Base-by-base conservation (phyloP, 164 flowering plant species). In the Buxus sempervirens region DNA sequence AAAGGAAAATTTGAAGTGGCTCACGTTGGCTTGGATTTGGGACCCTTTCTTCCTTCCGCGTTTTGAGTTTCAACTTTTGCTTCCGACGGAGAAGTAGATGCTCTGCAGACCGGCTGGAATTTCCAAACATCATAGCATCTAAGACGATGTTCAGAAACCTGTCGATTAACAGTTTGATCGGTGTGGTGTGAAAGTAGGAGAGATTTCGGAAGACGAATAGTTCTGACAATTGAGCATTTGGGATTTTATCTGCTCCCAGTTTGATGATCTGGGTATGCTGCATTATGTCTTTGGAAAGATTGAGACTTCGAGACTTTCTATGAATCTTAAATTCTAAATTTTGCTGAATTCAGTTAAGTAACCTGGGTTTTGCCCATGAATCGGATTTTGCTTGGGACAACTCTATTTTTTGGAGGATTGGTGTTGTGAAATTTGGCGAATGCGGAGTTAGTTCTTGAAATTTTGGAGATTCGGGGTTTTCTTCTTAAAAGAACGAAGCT, bases 31-130 rank as follows among this genome's bases (percentile, higher is more conserved):
- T 49, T 27, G 61, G 62, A 57, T 42, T 32, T 32, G 38, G 7
- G 56, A 16, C 71, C 69, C 76, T 65, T 54, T 68, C 62, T 32
- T n/a, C 26, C 56, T 60, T 66, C 64, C 58, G 72, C 58, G 24
- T 55, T 27, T 45, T 20, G 71, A 59, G 59, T 54, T 48, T 32
- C 62, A 38, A 54, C 54, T 66, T 28, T 51, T 23, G 26, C 7
- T 15, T 16, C 12, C 12, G 16, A 24, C 24, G 24, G 58, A 36
- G 26, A 38, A 61, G 70, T 54, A 65, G 28, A 60, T 54, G 36
- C 68, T 32, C 6, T 5, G 24, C 60, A 20, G 19, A 22, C 22
- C 4, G 21, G 21, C 23, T 14, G 27, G 60, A 22, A 65, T 48
- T n/a, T n/a, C 36, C 45, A 65, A 65, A 36, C 51, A 10, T 45